These are phyloP conservation scores for Saturnispora dispora DNA, from an alignment of 805 yeast species.

Conservation along the genomic window DNA sequence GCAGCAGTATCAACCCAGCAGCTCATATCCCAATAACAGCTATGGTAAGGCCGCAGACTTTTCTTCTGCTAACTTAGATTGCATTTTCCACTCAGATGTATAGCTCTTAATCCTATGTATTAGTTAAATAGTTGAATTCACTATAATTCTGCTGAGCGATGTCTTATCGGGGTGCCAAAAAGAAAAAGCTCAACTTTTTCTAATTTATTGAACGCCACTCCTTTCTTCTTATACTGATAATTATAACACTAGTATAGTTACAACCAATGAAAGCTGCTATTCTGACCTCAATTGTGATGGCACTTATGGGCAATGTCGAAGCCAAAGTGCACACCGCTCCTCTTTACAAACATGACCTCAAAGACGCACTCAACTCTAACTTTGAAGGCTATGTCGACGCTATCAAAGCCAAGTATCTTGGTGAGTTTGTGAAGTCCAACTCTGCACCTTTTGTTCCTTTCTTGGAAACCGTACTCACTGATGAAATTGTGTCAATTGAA, in stretches of 20 bases:
- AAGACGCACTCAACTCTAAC: slow-evolving; percentile 38
- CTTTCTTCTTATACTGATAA: background rate
- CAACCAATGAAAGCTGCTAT: slow-evolving; percentile 18
- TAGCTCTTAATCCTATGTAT: background rate
- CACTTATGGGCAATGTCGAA: slow-evolving; percentile 20
- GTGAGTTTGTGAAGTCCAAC: slow-evolving; percentile 11
- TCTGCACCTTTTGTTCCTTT: slow-evolving; percentile 36
- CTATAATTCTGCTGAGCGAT: background rate
- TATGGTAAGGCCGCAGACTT: background rate
- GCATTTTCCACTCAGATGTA: background rate
- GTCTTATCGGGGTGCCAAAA: background rate
- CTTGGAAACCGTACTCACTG: slow-evolving; percentile 18
- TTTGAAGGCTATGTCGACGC: slow-evolving; percentile 41
- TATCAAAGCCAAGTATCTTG: slow-evolving; percentile 40
- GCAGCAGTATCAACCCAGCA: background rate
- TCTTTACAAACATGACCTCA: slow-evolving; percentile 38
- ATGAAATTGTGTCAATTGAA: slow-evolving; percentile 16
- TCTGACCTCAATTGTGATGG: slow-evolving; percentile 29
- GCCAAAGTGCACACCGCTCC: slow-evolving; percentile 41
- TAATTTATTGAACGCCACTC: slow-evolving; percentile 2
- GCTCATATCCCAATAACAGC: slow-evolving; percentile 8
- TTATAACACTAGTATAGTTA: background rate
- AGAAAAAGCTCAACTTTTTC: background rate
- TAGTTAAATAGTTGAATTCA: background rate
- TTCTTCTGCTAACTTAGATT: background rate